A percentile compares a stretch with the other conserved stretches of the same genome.
phyloP scores from a whole-genome alignment of 768 basidiomycete genomes.

The Mycena chlorophos region DNA sequence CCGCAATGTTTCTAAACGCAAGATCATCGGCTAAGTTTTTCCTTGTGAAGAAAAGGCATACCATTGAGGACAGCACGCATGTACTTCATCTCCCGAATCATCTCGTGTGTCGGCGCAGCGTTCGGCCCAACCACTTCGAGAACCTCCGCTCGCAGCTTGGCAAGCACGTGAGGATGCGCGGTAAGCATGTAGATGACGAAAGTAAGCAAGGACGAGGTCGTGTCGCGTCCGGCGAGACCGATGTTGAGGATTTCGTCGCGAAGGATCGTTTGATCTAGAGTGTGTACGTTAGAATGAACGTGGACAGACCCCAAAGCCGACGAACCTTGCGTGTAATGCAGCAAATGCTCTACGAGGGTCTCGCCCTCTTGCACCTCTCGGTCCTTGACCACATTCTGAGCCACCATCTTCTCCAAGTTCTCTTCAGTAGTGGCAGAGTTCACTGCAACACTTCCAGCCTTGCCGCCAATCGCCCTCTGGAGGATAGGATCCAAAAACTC shows the following conservation, averaged over 20 bases:
- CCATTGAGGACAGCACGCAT: constrained; percentile 60
- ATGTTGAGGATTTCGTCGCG: constrained; percentile 49
- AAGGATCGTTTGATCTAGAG: constrained; percentile 41
- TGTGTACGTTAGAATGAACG: neutral
- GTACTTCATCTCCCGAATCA: constrained; percentile 60
- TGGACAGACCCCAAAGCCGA: neutral
- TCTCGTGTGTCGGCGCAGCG: constrained; percentile 52
- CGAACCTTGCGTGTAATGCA: constrained; percentile 52
- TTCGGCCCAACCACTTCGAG: constrained; percentile 43
- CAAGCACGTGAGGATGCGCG: constrained; percentile 46
- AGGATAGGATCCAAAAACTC: constrained; percentile 57
- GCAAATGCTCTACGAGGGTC: constrained; percentile 52
- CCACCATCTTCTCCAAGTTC: constrained; percentile 3
- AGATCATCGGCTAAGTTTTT: neutral
- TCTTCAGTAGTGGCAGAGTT: too few species aligned
- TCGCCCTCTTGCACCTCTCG: constrained; percentile 42
- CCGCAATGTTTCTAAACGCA: constrained; percentile 41
- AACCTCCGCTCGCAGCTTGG: constrained; percentile 54
- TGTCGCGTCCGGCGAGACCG: constrained; percentile 47
- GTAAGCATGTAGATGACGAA: constrained; percentile 57
- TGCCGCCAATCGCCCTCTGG: constrained; percentile 38
- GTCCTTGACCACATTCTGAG: constrained; percentile 29
- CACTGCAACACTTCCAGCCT: constrained; percentile 34
- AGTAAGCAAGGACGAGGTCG: constrained; percentile 53
- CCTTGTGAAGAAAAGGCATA: constrained; percentile 21